These are phyloP conservation scores for Xylaria flabelliformis DNA, from an alignment of 495 filamentous ascomycete species.

Conservation along the genomic window DNA sequence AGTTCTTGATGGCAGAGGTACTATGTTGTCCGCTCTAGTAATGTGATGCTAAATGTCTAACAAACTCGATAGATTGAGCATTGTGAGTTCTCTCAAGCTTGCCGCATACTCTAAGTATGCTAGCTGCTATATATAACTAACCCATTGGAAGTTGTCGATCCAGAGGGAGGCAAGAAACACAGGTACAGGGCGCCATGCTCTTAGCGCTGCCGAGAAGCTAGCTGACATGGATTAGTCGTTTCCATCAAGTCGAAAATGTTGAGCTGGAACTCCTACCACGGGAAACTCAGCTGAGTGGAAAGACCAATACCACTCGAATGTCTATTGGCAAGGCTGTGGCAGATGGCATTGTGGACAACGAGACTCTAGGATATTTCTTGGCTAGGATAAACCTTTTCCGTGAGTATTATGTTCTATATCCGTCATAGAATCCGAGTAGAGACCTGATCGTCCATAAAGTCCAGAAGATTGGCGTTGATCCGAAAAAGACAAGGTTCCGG, in stretches of 20 bases:
- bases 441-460: no score
- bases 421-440: no score
- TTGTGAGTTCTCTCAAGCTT: no score
- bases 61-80: no score
- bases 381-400: slow-evolving; percentile 70
- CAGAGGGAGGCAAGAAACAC: slow-evolving; percentile 65
- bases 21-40: no score
- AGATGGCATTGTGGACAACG: slow-evolving; percentile 67
- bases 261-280: slow-evolving; percentile 66
- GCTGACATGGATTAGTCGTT: slow-evolving; percentile 46
- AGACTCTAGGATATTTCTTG: slow-evolving; percentile 74
- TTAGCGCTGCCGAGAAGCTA: no score
- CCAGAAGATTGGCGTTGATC: no score
- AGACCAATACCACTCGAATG: slow-evolving; percentile 57
- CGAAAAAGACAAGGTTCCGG: no score
- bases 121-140: no score
- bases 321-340: slow-evolving; percentile 68
- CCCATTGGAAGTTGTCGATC: slow-evolving; percentile 61
- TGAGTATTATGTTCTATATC: slow-evolving; percentile 16
- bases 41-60: no score
- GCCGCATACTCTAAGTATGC: no score
- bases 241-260: slow-evolving; percentile 69
- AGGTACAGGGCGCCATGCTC: no score
- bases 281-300: slow-evolving; percentile 64
- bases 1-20: slow-evolving; percentile 79